Percentiles rank a stretch among this genome's conserved stretches.
Conservation (phyloP, 768 basidiomycete genomes). For the Agrocybe pediades region DNA sequence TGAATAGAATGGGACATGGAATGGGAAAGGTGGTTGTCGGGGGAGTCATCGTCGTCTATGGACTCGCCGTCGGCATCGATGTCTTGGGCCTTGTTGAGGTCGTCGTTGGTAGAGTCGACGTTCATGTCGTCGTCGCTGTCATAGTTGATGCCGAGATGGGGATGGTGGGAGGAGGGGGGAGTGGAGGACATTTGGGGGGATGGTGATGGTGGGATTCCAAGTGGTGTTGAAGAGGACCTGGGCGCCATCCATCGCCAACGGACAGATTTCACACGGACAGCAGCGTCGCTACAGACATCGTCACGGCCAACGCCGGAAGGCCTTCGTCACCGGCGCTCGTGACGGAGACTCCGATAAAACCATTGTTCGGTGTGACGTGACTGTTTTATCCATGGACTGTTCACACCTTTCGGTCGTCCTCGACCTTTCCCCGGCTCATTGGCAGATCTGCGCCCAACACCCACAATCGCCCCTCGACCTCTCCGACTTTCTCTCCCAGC, state of each 20-base stretch:
- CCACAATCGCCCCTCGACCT: constrained; percentile 61
- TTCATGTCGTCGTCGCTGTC: constrained; percentile 72
- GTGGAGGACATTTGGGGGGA: constrained; percentile 29
- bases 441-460: constrained; percentile 59
- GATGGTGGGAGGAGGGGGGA: constrained; percentile 32
- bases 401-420: constrained; percentile 81
- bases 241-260: constrained; percentile 57
- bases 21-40: constrained; percentile 30
- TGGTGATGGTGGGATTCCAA: constrained; percentile 37
- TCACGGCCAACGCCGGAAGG: constrained; percentile 61
- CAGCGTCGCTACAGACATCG: constrained; percentile 57
- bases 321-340: constrained; percentile 59
- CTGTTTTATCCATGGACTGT: constrained; percentile 21
- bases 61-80: constrained; percentile 66
- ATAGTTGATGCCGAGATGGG: constrained; percentile 57
- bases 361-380: constrained; percentile 16
- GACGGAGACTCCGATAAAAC: constrained; percentile 49
- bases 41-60: constrained; percentile 54
- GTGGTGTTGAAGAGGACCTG: constrained; percentile 44
- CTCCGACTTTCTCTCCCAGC: constrained; percentile 74
- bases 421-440: constrained; percentile 85
- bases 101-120: constrained; percentile 64
- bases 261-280: constrained; percentile 57
- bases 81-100: constrained; percentile 51
- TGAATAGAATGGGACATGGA: constrained; percentile 30